Evolutionary conservation across 2,329 filamentous ascomycete genomes (phyloP).

Genomic region (Teratosphaeria gauchensis): DNA sequence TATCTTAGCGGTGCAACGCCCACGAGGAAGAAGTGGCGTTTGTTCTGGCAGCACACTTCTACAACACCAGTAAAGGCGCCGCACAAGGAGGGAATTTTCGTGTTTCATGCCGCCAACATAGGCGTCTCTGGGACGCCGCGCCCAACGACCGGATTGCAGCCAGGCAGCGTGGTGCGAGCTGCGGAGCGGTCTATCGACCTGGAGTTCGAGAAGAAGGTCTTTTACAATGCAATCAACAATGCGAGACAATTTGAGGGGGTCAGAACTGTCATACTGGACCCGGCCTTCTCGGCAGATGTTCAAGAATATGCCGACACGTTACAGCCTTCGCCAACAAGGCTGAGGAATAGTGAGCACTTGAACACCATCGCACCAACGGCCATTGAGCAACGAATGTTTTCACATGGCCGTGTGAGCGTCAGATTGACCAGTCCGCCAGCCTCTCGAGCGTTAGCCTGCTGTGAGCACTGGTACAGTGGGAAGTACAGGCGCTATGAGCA

Average conservation of each 20-base stretch:
- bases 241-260: neutral
- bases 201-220: neutral
- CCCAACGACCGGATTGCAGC: neutral
- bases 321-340: neutral
- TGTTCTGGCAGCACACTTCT: neutral
- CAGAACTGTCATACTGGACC: neutral
- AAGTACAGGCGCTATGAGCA: conserved; percentile 9
- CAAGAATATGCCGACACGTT: neutral
- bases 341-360: neutral
- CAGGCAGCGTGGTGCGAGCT: neutral
- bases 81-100: neutral
- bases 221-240: neutral
- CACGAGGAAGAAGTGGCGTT: neutral
- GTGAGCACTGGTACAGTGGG: conserved; percentile 9
- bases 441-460: conserved; percentile 7
- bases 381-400: neutral
- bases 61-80: neutral
- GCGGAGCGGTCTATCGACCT: neutral
- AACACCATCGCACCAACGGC: neutral
- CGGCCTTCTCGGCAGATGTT: neutral
- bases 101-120: neutral
- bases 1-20: neutral
- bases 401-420: neutral
- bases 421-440: conserved; percentile 8
- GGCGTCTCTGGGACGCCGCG: neutral